Evolutionary conservation across 495 filamentous ascomycete species (phyloP).

Genomic region (Trichoderma orchidacearum): DNA sequence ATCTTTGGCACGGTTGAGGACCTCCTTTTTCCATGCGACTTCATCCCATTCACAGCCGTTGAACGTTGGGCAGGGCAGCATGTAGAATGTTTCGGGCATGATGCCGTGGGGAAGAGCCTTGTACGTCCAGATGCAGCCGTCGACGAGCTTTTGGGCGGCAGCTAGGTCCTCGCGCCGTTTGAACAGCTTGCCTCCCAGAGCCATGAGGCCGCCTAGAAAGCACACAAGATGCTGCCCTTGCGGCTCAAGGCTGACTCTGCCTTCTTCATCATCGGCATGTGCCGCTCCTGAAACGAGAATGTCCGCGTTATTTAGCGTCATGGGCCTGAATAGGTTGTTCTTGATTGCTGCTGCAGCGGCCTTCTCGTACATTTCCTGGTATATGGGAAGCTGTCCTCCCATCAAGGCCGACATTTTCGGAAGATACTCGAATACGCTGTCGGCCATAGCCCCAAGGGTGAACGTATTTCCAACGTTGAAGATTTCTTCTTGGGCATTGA

Average conservation of each 20-base stretch:
- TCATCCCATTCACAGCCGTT: conserved; percentile 58
- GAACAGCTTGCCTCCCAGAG: conserved; percentile 60
- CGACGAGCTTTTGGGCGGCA: conserved; percentile 57
- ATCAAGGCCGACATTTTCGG: conserved; percentile 57
- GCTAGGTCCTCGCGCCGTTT: conserved; percentile 51
- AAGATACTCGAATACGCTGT: conserved; percentile 77
- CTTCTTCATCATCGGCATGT: conserved; percentile 53
- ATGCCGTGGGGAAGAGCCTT: conserved; percentile 56
- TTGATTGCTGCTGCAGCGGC: conserved; percentile 50
- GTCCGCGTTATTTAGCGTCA: conserved; percentile 34
- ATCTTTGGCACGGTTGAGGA: conserved; percentile 5
- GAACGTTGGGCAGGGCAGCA: conserved; percentile 45
- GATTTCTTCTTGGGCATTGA: conserved; percentile 16
- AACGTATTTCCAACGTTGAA: conserved; percentile 30
- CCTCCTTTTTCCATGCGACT: conserved; percentile 30
- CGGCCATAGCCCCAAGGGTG: conserved; percentile 60
- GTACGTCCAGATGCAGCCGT: conserved; percentile 82
- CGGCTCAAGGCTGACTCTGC: conserved; percentile 28
- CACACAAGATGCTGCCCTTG: conserved; percentile 36
- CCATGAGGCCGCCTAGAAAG: conserved; percentile 77
- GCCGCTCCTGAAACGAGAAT: conserved; percentile 39
- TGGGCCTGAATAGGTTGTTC: conserved; percentile 52
- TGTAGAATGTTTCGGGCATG: conserved; percentile 63
- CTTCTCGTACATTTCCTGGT: conserved; percentile 60
- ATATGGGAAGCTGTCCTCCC: conserved; percentile 59